Base-by-base conservation (phyloP, 805 yeast species). In the Ogataea pignaliae region DNA sequence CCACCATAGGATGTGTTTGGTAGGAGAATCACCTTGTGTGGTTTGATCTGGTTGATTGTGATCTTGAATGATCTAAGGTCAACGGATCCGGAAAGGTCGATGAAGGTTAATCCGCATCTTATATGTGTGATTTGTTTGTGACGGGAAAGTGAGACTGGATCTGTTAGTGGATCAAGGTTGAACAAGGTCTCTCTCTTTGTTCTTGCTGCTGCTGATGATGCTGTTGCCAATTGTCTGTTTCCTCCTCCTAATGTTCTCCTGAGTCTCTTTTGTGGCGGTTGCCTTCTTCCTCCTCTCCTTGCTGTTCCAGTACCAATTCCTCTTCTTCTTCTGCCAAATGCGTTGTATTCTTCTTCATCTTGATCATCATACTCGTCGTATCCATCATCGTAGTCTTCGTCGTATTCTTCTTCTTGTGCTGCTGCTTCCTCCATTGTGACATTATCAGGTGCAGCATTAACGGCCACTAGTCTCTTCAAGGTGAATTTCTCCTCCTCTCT, bases 61-160 rank as follows among this genome's bases (percentile, higher is more conserved):
- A 87, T 79, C 37, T 81, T 73, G 44, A 88, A 66, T 0, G 99
- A 91, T 49, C 97, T 73, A 50, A 83, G 69, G 59, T 93, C 97
- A 0, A 88, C 91, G 15, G 85, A 65, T 16, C 97, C 96, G 13
- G 89, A 78, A 37, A 90, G 70, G 59, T 91, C 97, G 44, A 91
- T 77, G 58, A 70, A 88, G 2, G 86, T 76, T 8, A 90, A 63
- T 1, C 82, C 84, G 64, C 97, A 89, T 46, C 82, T 69, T 4
- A 88, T 68, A 5, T 67, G 67, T 11, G 83, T 61, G 15, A 41
- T 50, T 10, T 41, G 18, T 1, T 38, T 15, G 12, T 31, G 36
- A 14, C 41, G 36, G 3, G 43, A 30, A 21, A 60, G 48, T 3
- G 44, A 33, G 16, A 51, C 48, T 2, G 65, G 65, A 39, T 59